phyloP scores from a whole-genome alignment of 1,139 yeast species.

The Candida glucosophila region DNA sequence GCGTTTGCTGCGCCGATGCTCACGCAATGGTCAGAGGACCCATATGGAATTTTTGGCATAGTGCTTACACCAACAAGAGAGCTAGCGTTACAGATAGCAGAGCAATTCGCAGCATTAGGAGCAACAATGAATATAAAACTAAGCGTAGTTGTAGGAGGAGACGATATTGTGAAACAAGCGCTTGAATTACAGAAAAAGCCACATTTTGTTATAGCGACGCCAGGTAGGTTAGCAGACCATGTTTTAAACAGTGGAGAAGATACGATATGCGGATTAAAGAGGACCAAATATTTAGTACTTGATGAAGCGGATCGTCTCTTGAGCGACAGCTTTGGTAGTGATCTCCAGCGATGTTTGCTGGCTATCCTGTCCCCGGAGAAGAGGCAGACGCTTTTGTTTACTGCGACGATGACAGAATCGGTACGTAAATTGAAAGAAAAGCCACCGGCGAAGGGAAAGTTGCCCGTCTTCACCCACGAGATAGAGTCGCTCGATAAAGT shows the following conservation, averaged over 20 bases:
- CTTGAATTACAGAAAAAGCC: constrained; percentile 74
- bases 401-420: constrained; percentile 94
- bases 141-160: constrained; percentile 87
- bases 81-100: constrained; percentile 92
- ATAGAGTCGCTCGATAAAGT: constrained; percentile 63
- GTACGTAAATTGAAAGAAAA: constrained; percentile 72
- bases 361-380: constrained; percentile 61
- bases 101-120: constrained; percentile 90
- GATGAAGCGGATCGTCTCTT: constrained; percentile 95
- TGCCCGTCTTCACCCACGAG: constrained; percentile 71
- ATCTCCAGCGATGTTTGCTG: constrained; percentile 62
- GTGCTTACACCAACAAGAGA: constrained; percentile 93
- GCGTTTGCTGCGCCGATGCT: constrained; percentile 97
- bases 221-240: constrained; percentile 94
- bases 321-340: constrained; percentile 76
- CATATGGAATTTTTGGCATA: constrained; percentile 84
- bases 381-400: constrained; percentile 83
- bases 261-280: constrained; percentile 66
- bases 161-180: constrained; percentile 83
- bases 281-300: constrained; percentile 73
- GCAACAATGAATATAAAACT: constrained; percentile 79
- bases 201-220: constrained; percentile 94
- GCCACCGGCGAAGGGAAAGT: constrained; percentile 53
- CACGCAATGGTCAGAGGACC: constrained; percentile 90
- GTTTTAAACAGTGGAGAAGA: constrained; percentile 85